These are phyloP conservation scores for Somion occarium DNA, from an alignment of 1,284 basidiomycete genomes.

Conservation along the genomic window DNA sequence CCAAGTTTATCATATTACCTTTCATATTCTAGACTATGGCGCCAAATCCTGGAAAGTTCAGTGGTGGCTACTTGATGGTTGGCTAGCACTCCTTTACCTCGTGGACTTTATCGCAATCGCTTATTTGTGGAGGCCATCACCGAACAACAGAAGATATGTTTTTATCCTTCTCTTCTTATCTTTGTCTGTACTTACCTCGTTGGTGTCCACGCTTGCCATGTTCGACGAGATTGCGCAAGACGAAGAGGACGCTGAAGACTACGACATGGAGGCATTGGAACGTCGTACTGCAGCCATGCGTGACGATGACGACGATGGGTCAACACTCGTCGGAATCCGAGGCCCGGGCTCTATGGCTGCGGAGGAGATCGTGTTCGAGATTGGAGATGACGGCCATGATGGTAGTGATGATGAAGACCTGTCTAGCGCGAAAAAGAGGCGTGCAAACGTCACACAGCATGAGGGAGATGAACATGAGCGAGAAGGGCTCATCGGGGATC, in stretches of 20 bases:
- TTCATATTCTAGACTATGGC: constrained; percentile 66
- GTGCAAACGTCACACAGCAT: constrained; percentile 37
- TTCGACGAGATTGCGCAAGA: constrained; percentile 84
- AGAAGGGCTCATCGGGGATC: constrained; percentile 53
- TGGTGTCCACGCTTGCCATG: constrained; percentile 67
- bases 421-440: constrained; percentile 43
- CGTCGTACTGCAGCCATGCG: constrained; percentile 44
- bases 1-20: not conserved
- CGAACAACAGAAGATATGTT: constrained; percentile 85
- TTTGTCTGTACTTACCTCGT: constrained; percentile 23
- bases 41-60: constrained; percentile 91
- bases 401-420: constrained; percentile 55
- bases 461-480: constrained; percentile 50
- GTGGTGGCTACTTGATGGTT: constrained; percentile 98
- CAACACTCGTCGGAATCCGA: constrained; percentile 58
- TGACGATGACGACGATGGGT: constrained; percentile 63
- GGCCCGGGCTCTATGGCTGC: constrained; percentile 47
- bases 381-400: constrained; percentile 68
- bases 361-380: constrained; percentile 87
- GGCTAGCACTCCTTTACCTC: constrained; percentile 84
- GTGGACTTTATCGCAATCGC: constrained; percentile 78
- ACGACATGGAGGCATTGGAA: constrained; percentile 78
- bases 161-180: constrained; percentile 5
- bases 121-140: constrained; percentile 92
- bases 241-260: constrained; percentile 90